A percentile compares a stretch with the other conserved stretches of the same genome.
phyloP scores from a whole-genome alignment of 345 rosid species.

The Brassica rapa region DNA sequence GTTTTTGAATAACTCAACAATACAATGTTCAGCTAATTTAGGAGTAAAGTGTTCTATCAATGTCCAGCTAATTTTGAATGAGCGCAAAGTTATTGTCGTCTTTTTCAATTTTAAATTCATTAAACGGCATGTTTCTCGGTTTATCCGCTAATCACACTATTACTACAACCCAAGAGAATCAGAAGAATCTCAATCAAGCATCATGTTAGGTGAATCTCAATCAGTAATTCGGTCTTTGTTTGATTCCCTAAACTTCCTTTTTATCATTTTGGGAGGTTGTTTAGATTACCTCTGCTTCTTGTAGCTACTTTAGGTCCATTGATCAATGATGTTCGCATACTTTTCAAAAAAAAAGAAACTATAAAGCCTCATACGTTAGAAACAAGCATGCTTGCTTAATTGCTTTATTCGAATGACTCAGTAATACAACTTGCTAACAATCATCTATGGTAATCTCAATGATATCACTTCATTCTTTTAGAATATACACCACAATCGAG shows the following conservation, averaged over 20 bases:
- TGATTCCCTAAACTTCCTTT: too few relatives aligned
- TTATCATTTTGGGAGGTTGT: too few relatives aligned
- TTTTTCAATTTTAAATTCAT: not conserved
- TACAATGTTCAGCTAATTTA: too few relatives aligned
- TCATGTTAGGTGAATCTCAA: too few relatives aligned
- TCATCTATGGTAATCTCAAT: not conserved
- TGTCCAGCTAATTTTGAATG: not conserved
- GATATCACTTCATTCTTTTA: slow-evolving; percentile 10
- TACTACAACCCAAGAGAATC: not conserved
- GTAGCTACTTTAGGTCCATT: not conserved
- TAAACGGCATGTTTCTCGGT: not conserved
- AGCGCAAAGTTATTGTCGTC: not conserved
- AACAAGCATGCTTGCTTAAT: not conserved
- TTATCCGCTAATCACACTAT: not conserved
- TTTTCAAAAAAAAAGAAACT: too few relatives aligned
- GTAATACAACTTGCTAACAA: not conserved
- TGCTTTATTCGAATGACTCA: not conserved
- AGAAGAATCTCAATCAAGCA: too few relatives aligned
- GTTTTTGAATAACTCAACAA: too few relatives aligned
- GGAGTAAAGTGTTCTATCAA: not conserved
- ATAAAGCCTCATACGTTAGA: not conserved
- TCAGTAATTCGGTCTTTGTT: too few relatives aligned
- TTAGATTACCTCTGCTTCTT: too few relatives aligned
- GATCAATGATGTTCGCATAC: not conserved
- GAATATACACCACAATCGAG: not conserved